A percentile compares a stretch with the other conserved stretches of the same genome.
These are phyloP conservation scores for Hevea brasiliensis DNA, from an alignment of 345 rosid genomes.

Conservation along the genomic window DNA sequence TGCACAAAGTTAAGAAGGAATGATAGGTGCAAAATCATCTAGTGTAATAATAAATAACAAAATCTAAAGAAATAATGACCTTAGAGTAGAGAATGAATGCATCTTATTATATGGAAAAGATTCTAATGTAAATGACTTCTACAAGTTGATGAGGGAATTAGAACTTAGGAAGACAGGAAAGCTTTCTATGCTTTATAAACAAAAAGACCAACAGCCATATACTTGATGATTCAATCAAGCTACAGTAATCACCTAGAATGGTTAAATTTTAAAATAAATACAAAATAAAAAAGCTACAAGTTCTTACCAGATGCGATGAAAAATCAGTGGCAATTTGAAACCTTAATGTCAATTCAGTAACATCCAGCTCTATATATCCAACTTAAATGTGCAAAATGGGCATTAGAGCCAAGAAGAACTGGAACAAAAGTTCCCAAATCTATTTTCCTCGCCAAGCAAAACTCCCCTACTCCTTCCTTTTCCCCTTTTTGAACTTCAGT, in stretches of 20 bases:
- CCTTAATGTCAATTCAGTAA: background rate
- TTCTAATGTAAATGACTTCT: background rate
- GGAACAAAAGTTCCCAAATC: background rate
- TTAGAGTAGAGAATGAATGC: background rate
- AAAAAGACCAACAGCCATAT: background rate
- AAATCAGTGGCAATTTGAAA: background rate
- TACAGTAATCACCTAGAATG: background rate
- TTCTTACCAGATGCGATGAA: conserved; percentile 1
- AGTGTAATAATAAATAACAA: background rate
- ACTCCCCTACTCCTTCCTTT: background rate
- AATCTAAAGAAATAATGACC: background rate
- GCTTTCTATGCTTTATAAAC: background rate
- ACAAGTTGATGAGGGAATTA: background rate
- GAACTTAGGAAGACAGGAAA: background rate
- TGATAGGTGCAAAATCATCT: too few relatives aligned
- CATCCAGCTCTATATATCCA: background rate
- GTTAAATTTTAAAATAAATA: background rate
- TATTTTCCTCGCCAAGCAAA: background rate
- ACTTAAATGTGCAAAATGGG: background rate
- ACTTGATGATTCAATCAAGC: background rate
- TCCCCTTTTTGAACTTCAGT: background rate
- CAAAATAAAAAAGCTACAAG: background rate
- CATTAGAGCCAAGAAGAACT: background rate
- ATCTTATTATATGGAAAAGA: background rate
- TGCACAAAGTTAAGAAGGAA: background rate